Evolutionary conservation across 805 yeast species (phyloP).

Genomic region (Komagataella pastoris): DNA sequence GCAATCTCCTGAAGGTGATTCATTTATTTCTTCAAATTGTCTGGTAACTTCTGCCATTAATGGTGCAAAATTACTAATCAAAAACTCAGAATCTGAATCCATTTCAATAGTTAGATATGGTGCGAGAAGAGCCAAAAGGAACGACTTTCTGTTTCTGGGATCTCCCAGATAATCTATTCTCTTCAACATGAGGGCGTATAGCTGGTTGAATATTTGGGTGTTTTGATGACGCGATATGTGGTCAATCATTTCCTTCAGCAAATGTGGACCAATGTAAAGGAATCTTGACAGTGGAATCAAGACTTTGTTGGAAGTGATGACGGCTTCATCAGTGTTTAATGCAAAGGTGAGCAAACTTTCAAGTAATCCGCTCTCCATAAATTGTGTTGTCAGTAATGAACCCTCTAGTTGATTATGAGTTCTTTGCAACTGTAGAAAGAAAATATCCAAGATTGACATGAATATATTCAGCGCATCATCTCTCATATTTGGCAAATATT

Average conservation of each 20-base stretch:
- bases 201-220: constrained; percentile 7
- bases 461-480: constrained; percentile 56
- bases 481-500: constrained; percentile 45
- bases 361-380: constrained; percentile 32
- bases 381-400: constrained; percentile 9
- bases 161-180: constrained; percentile 43
- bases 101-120: constrained; percentile 15
- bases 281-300: constrained; percentile 25
- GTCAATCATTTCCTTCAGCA: constrained; percentile 20
- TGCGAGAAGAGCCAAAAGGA: constrained; percentile 14
- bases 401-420: constrained; percentile 9
- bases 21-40: constrained; percentile 67
- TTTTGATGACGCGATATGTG: constrained; percentile 9
- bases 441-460: constrained; percentile 38
- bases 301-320: constrained; percentile 26
- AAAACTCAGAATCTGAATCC: constrained; percentile 5
- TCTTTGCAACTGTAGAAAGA: constrained; percentile 22
- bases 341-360: constrained; percentile 26
- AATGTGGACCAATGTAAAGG: constrained; percentile 19
- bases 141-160: constrained; percentile 57
- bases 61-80: constrained; percentile 13
- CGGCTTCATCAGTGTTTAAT: constrained; percentile 27
- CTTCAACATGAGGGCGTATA: constrained; percentile 12
- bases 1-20: constrained; percentile 41
- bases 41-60: constrained; percentile 15